Percentiles rank a stretch among this genome's conserved stretches.
These are phyloP conservation scores for Lotus japonicus DNA, from an alignment of 306 rosid genomes.

Conservation along the genomic window DNA sequence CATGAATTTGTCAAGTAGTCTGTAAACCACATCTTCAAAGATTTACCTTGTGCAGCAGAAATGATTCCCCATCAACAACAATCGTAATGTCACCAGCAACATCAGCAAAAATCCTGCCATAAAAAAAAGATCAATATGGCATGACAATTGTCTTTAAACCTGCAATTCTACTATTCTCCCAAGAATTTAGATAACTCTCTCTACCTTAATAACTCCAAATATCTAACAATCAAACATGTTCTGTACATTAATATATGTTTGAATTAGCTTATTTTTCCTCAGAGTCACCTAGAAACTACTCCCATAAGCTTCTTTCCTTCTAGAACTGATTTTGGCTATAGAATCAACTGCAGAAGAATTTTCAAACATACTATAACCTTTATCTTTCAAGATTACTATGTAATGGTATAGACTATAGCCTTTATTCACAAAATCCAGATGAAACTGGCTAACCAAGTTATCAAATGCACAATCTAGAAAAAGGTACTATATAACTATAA, in stretches of 20 bases:
- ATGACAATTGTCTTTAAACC: background rate
- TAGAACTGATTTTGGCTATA: too few species aligned
- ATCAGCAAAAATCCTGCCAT: slow-evolving; percentile 72
- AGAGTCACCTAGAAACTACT: too few species aligned
- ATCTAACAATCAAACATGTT: too few species aligned
- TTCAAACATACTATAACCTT: too few species aligned
- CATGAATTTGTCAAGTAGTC: background rate
- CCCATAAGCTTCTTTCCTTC: too few species aligned
- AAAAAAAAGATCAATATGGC: background rate
- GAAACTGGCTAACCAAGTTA: background rate
- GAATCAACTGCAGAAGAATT: too few species aligned
- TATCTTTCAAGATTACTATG: background rate
- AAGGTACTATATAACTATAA: background rate
- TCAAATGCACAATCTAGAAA: background rate
- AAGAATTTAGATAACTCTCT: too few species aligned
- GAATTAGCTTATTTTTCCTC: too few species aligned
- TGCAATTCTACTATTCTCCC: too few species aligned
- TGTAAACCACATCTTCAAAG: background rate
- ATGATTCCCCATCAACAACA: slow-evolving; percentile 68
- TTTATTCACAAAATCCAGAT: background rate
- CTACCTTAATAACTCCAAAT: too few species aligned
- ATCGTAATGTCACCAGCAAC: slow-evolving; percentile 88
- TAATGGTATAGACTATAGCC: too few species aligned
- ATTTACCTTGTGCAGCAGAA: slow-evolving; percentile 81
- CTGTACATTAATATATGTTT: too few species aligned